Percentiles rank a stretch among this genome's conserved stretches.
Evolutionary conservation across 2,329 filamentous ascomycete species (phyloP).

Genomic region (Metarhizium robertsii): DNA sequence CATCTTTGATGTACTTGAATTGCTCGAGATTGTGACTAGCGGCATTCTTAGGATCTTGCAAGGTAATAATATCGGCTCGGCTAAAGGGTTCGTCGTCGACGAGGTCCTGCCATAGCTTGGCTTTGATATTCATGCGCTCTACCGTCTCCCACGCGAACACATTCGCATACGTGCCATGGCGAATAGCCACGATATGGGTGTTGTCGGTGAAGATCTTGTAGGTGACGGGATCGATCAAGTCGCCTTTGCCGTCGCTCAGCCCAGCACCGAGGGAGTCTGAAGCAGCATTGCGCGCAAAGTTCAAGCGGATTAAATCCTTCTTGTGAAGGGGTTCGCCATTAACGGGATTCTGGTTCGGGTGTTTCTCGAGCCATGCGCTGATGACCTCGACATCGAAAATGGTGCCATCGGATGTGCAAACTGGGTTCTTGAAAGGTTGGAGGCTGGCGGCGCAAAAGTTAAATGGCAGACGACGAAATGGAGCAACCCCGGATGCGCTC

Average conservation of each 20-base stretch:
- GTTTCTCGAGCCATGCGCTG: slow-evolving; percentile 85
- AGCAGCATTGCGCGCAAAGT: slow-evolving; percentile 86
- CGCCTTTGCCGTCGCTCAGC: slow-evolving; percentile 49
- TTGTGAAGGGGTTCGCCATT: slow-evolving; percentile 69
- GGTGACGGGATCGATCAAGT: slow-evolving; percentile 92
- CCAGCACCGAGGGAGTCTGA: slow-evolving; percentile 38
- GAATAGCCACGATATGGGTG: slow-evolving; percentile 87
- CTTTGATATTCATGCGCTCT: slow-evolving; percentile 89
- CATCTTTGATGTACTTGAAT: slow-evolving; percentile 85
- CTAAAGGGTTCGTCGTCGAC: slow-evolving; percentile 80
- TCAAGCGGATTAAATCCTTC: slow-evolving; percentile 79
- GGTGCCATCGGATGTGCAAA: slow-evolving; percentile 78
- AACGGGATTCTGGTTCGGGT: slow-evolving; percentile 78
- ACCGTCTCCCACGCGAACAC: slow-evolving; percentile 96
- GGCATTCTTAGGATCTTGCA: slow-evolving; percentile 92
- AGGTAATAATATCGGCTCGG: slow-evolving; percentile 85
- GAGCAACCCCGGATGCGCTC: slow-evolving; percentile 36
- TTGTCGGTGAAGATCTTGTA: slow-evolving; percentile 98
- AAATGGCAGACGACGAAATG: slow-evolving; percentile 86
- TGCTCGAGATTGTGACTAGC: slow-evolving; percentile 71
- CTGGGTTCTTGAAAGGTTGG: slow-evolving; percentile 89
- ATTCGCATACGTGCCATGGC: slow-evolving; percentile 74
- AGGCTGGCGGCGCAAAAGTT: slow-evolving; percentile 96
- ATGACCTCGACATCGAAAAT: slow-evolving; percentile 97
- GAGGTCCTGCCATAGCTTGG: slow-evolving; percentile 90